Evolutionary conservation across 192 early-diverging fungal species (phyloP), one percentile per base, ranked within the genome.

Genomic region (Geosiphon pyriformis): DNA sequence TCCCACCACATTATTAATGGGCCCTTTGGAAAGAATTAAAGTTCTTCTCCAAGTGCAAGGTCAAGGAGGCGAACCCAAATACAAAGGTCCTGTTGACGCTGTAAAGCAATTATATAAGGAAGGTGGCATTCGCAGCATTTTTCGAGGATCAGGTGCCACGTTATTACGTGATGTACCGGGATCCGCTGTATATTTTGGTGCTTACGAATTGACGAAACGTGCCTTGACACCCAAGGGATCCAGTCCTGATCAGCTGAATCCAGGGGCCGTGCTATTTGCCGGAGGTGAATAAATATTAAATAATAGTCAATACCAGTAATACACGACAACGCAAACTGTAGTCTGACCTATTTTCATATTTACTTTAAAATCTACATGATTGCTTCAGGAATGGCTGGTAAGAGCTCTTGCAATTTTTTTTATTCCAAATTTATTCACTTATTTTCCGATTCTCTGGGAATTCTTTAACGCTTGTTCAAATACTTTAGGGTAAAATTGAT

Each of bases 21-120:
- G 92, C 25, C 96, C 96, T 46, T 90, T 89, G 78, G 96, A 97
- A 77, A 89, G 94, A 65, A 87, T 98, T 80, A 98, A 97, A 83
- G 92, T 94, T 27, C 78, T 94, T 55, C 78, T 99, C 69, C 97
- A 99, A 75, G 92, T 90, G 76, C 81, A 87, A 78, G 79, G 82
- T 17, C 72, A 82, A 22, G 83, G 81, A 34, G 83, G 75, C 12
- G 72, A 73, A 64, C 71, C 73, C 68, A 77, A 88, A 67, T 99
- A 95, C 85, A 95, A 90, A 75, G 93, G 93, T 53, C 95, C 96
- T 65, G 63, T 89, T 49, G 93, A 96, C 79, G 96, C 93, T 20
- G 88, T 88, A 4, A 72, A 78, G 59, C 88, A 88, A 48, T 84
- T 97, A 67, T 86, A 90, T 72, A 82, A 83, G 65, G 92, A 96